Base-by-base conservation (phyloP, 1,284 basidiomycete genomes). In the Apiotrichum veenhuisii region DNA sequence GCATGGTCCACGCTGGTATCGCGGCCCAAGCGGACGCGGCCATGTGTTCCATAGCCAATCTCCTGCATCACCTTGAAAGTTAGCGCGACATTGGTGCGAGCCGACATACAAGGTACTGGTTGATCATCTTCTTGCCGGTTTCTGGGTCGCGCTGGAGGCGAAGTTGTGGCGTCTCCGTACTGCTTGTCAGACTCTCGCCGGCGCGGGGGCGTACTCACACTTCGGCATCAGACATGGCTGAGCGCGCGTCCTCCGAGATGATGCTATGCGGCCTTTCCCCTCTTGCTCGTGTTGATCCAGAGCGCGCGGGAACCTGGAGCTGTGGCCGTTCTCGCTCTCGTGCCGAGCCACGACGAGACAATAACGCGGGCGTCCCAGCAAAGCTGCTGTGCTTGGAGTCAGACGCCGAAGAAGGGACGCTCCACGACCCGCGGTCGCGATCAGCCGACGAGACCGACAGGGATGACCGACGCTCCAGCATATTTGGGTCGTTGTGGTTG, bases 21-120 rank as follows among this genome's bases (percentile, higher is more conserved):
- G 69, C 81, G 80, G 49, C 87, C 88, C 4, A 87, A 79, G 70
- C 83, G 86, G 55, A 92, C 89, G 67, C 86, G 83, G 41, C 89
- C 89, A 71, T 92, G 89, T 69, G 89, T 88, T 5, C 89, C 89
- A 56, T 82, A 83, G 14, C 89, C 89, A 23, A 92, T 84, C 68
- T 82, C 82, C 52, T 82, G 63, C 11, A 77, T 80, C 58, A 89
- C 84, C 64, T 74, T 53, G 9, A 11, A 22, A 23, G 40, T 27
- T 17, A 30, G 25, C 15, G 45, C 45, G 38, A 15, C 40, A 23
- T 3, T 11, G 22, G 37, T 20, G 15, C 41, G 18, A 22, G 18
- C 27, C 20, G 15, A 62, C 70, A 37, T 38, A 76, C 75, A 33
- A 84, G 77, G 73, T 91, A 91, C 71, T 90, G 87, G 77, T 92